A percentile compares a stretch with the other conserved stretches of the same genome.
These are phyloP conservation scores for Purpureocillium lavendulum DNA, from an alignment of 2,329 filamentous ascomycete species.

Conservation along the genomic window DNA sequence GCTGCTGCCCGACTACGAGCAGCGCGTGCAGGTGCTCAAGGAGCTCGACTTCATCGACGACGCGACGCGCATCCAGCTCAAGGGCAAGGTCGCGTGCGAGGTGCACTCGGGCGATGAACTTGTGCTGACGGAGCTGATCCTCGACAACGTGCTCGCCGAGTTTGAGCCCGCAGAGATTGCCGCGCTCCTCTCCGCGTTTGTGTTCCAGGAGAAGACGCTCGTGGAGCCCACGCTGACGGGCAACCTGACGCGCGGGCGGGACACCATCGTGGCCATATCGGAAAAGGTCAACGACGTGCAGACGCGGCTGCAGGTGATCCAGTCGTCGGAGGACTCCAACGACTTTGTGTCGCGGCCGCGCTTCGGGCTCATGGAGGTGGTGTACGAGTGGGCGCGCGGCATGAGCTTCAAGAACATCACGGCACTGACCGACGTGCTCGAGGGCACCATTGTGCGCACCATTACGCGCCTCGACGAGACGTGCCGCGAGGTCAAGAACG, in stretches of 20 bases:
- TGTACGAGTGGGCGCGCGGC: conserved; percentile 95
- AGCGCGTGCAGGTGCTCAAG: conserved; percentile 83
- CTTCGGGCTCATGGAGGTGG: conserved; percentile 93
- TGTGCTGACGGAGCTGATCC: conserved; percentile 88
- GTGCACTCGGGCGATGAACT: conserved; percentile 96
- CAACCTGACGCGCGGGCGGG: conserved; percentile 71
- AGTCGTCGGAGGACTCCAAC: conserved; percentile 81
- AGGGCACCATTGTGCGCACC: conserved; percentile 92
- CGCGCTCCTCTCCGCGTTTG: conserved; percentile 84
- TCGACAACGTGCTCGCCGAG: conserved; percentile 92
- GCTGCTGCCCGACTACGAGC: conserved; percentile 91
- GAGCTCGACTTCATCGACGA: conserved; percentile 90
- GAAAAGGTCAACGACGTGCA: conserved; percentile 91
- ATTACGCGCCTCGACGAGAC: conserved; percentile 94
- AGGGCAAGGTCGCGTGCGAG: conserved; percentile 97
- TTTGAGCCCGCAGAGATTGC: conserved; percentile 97
- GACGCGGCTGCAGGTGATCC: conserved; percentile 83
- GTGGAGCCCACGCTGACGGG: conserved; percentile 72
- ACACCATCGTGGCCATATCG: conserved; percentile 80
- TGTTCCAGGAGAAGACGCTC: conserved; percentile 96
- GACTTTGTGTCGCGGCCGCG: conserved; percentile 82
- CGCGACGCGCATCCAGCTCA: conserved; percentile 79
- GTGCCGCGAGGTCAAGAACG: conserved; percentile 94
- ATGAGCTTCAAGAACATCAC: conserved; percentile 99
- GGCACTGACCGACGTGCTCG: conserved; percentile 88